Conservation (phyloP, 306 rosid species). For the Morella rubra region DNA sequence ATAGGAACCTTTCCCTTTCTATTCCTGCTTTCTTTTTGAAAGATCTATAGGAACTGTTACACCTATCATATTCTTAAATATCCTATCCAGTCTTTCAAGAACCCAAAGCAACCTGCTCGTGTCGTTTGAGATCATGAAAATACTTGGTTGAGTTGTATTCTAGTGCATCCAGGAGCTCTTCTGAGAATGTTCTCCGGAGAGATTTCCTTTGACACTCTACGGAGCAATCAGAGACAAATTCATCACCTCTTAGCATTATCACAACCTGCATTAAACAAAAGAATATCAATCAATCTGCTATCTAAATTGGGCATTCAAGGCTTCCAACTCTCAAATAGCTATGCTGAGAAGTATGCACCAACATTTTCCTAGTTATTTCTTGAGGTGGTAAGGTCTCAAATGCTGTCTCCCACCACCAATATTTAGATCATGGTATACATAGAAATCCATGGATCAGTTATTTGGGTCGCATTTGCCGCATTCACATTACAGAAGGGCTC, state of each 20-base stretch:
- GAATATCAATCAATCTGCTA: slow-evolving; percentile 12
- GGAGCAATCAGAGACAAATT: slow-evolving; percentile 24
- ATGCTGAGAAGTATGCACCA: neutral
- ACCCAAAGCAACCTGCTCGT: slow-evolving; percentile 52
- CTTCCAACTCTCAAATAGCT: neutral
- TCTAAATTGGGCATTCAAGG: neutral
- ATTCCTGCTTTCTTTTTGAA: neutral
- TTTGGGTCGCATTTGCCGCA: neutral
- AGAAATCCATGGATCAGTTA: neutral
- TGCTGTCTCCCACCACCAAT: neutral
- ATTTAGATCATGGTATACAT: neutral
- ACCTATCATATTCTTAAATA: neutral
- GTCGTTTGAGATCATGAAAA: slow-evolving; percentile 54
- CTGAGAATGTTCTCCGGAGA: slow-evolving; percentile 69
- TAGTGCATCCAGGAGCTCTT: slow-evolving; percentile 71
- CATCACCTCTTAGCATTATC: slow-evolving; percentile 63
- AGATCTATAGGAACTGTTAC: slow-evolving; percentile 2
- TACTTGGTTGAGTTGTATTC: slow-evolving; percentile 83
- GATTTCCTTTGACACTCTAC: slow-evolving; percentile 22
- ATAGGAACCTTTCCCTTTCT: neutral
- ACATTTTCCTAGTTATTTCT: neutral
- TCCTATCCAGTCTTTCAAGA: slow-evolving; percentile 22
- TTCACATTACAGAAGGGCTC: neutral
- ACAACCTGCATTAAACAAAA: slow-evolving; percentile 42
- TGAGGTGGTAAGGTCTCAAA: neutral